A percentile compares a stretch with the other conserved stretches of the same genome.
phyloP scores from a whole-genome alignment of 352 stramenopile species.

The Pythium folliculosum region DNA sequence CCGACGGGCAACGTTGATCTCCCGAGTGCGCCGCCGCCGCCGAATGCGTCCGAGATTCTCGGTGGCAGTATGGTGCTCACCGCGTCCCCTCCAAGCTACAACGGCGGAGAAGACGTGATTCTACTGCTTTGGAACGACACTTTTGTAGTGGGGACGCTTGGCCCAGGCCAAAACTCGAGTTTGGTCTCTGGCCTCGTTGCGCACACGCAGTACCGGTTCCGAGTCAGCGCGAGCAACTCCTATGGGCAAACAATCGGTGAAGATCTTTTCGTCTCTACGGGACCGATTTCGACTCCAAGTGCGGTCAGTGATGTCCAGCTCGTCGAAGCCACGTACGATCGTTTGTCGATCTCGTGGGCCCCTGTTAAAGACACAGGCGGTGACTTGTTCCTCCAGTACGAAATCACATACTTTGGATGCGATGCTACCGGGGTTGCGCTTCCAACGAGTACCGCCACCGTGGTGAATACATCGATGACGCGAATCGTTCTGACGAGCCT shows the following conservation, averaged over 20 bases:
- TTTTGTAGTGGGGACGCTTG: slow-evolving; percentile 31
- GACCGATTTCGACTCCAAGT: slow-evolving; percentile 39
- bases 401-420: slow-evolving; percentile 45
- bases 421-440: slow-evolving; percentile 24
- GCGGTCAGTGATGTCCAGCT: slow-evolving; percentile 30
- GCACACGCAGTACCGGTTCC: slow-evolving; percentile 43
- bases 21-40: slow-evolving; percentile 20
- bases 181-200: slow-evolving; percentile 42
- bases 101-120: slow-evolving; percentile 40
- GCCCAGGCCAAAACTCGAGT: slow-evolving; percentile 10
- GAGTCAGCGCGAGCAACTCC: slow-evolving; percentile 40
- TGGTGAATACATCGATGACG: slow-evolving; percentile 9
- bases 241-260: slow-evolving; percentile 31
- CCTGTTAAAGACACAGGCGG: slow-evolving; percentile 44
- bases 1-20: slow-evolving; percentile 19
- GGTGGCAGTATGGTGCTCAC: slow-evolving; percentile 23
- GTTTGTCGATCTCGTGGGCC: slow-evolving; percentile 44
- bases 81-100: slow-evolving; percentile 33
- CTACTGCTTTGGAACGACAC: slow-evolving; percentile 35
- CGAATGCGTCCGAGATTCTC: slow-evolving; percentile 12
- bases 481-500: slow-evolving; percentile 27
- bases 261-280: slow-evolving; percentile 33
- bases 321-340: slow-evolving; percentile 35
- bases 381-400: slow-evolving; percentile 42
- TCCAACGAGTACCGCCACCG: slow-evolving; percentile 5